A percentile compares a stretch with the other conserved stretches of the same genome.
These are phyloP conservation scores for Coccomyxa sp. DNA, from an alignment of 139 green algal genomes.

Conservation along the genomic window DNA sequence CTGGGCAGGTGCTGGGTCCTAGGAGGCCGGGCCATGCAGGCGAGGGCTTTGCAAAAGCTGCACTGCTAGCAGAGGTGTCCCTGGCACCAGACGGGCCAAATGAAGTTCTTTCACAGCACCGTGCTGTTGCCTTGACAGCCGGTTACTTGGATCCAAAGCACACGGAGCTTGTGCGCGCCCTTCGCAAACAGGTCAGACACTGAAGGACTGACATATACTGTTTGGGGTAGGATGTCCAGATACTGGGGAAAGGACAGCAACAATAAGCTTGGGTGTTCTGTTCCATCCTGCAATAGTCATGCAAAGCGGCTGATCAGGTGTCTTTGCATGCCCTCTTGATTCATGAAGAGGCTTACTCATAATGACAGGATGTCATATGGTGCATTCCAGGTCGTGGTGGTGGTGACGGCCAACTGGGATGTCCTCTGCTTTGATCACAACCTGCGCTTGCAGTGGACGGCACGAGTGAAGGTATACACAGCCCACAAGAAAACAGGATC, in stretches of 20 bases:
- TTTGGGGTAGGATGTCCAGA: too few species aligned
- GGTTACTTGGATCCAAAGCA: constrained; percentile 72
- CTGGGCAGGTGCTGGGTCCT: constrained; percentile 4
- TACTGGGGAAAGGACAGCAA: too few species aligned
- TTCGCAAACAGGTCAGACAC: constrained; percentile 59
- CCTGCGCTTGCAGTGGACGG: constrained; percentile 83
- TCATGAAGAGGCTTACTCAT: background rate
- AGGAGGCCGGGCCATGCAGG: constrained; percentile 36
- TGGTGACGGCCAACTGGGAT: constrained; percentile 75
- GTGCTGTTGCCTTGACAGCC: constrained; percentile 56
- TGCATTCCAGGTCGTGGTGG: constrained; percentile 70
- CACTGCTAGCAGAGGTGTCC: constrained; percentile 52
- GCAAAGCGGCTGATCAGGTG: background rate
- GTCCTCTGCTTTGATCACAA: constrained; percentile 96
- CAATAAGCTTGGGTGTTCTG: too few species aligned
- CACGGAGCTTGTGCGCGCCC: constrained; percentile 48
- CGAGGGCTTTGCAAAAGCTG: constrained; percentile 71
- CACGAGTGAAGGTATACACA: constrained; percentile 31
- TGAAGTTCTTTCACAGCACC: background rate
- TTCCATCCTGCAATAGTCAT: background rate
- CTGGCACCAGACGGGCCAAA: constrained; percentile 37
- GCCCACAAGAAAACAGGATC: background rate
- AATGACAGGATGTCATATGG: background rate
- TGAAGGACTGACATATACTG: background rate
- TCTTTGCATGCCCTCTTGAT: background rate